Evolutionary conservation across 345 rosid species (phyloP).

Genomic region (Acer campestre): DNA sequence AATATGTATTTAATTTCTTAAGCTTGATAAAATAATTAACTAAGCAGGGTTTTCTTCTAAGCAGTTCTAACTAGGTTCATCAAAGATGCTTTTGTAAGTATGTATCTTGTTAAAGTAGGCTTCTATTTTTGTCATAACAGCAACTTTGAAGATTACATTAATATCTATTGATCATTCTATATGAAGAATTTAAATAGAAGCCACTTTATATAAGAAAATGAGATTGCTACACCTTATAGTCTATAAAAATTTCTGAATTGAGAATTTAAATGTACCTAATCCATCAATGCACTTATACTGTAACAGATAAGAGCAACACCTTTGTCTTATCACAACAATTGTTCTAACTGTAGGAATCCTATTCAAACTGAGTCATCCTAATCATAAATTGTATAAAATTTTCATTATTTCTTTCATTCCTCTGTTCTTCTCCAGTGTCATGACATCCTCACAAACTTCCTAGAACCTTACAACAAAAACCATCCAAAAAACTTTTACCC

Average conservation of each 20-base stretch:
- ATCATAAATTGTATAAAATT: not conserved
- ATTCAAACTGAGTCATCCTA: not conserved
- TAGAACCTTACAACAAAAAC: not conserved
- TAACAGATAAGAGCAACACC: not conserved
- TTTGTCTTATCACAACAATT: not conserved
- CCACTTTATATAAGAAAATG: not conserved
- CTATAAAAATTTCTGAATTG: not conserved
- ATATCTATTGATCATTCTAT: not conserved
- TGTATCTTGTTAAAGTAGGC: not conserved
- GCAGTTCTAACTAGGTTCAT: not conserved
- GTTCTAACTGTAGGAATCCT: not conserved
- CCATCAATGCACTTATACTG: not conserved
- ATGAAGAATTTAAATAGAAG: too few relatives aligned
- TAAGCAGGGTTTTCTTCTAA: not conserved
- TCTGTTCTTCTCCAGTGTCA: not conserved
- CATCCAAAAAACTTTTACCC: not conserved
- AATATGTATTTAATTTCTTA: not conserved
- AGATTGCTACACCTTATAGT: too few relatives aligned
- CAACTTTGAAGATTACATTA: not conserved
- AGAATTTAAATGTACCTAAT: not conserved
- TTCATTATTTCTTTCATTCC: constrained; percentile 13
- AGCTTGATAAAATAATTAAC: not conserved
- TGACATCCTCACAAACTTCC: not conserved
- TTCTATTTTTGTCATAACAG: not conserved
- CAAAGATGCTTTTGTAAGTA: not conserved